Percentiles rank a stretch among this genome's conserved stretches.
Conservation (phyloP, 2,329 filamentous ascomycete genomes). For the Pseudogymnoascus sp. region DNA sequence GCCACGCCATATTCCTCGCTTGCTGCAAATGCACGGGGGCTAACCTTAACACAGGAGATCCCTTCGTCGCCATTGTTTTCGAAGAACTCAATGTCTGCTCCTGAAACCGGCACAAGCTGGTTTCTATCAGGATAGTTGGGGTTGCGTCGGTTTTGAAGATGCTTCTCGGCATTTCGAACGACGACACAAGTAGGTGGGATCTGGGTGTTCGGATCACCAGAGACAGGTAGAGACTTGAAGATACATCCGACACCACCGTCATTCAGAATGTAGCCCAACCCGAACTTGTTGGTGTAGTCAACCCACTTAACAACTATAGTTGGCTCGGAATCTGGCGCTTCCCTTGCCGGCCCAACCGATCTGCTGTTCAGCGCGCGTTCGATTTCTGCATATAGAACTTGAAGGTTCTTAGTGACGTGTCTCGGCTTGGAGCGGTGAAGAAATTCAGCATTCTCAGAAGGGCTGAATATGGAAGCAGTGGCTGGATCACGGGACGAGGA, state of each 20-base stretch:
- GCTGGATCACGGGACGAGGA: not conserved
- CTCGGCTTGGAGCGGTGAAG: slow-evolving; percentile 52
- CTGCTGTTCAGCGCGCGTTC: slow-evolving; percentile 57
- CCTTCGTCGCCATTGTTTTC: slow-evolving; percentile 62
- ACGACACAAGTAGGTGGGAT: slow-evolving; percentile 66
- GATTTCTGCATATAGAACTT: slow-evolving; percentile 50
- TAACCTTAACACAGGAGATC: slow-evolving; percentile 55
- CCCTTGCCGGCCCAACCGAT: slow-evolving; percentile 52
- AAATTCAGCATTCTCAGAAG: slow-evolving; percentile 42
- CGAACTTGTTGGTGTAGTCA: slow-evolving; percentile 82
- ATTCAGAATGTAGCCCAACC: slow-evolving; percentile 74
- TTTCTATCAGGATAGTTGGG: slow-evolving; percentile 47
- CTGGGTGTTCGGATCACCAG: slow-evolving; percentile 41
- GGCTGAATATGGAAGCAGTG: slow-evolving; percentile 42
- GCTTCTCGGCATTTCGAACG: slow-evolving; percentile 62
- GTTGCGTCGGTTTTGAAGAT: slow-evolving; percentile 57
- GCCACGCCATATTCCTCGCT: slow-evolving; percentile 50
- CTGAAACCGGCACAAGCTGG: slow-evolving; percentile 57
- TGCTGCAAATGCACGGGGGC: slow-evolving; percentile 54
- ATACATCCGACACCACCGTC: slow-evolving; percentile 74
- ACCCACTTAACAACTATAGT: slow-evolving; percentile 74
- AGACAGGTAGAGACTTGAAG: slow-evolving; percentile 44
- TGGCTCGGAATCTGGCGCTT: slow-evolving; percentile 49
- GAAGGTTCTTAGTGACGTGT: slow-evolving; percentile 48
- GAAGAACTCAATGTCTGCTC: slow-evolving; percentile 60